Conservation (phyloP, 225 moss, liverwort and hornwort species). For the Physcomitrium patens region DNA sequence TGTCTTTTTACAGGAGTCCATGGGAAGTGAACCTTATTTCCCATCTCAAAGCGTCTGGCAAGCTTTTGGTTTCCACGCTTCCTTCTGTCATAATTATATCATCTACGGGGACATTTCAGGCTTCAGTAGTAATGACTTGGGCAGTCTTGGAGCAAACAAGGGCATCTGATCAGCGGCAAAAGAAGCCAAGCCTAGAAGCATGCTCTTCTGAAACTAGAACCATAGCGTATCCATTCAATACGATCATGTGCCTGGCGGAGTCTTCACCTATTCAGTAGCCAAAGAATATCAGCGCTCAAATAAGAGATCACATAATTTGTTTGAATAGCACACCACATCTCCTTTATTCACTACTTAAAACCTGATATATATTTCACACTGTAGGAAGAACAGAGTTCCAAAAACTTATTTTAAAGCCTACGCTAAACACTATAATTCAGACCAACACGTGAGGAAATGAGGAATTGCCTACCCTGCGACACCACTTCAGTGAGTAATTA, state of each 20-base stretch:
- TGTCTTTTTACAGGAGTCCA: conserved; percentile 36
- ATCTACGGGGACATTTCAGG: conserved; percentile 39
- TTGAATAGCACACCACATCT: not conserved
- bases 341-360: not conserved
- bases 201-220: conserved; percentile 73
- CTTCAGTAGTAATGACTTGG: conserved; percentile 70
- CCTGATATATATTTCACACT: too few relatives aligned
- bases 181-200: conserved; percentile 84
- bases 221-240: conserved; percentile 86
- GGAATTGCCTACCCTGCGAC: not conserved
- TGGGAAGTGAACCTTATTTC: conserved; percentile 52
- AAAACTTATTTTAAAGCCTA: not conserved
- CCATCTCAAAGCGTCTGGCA: conserved; percentile 43
- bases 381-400: not conserved
- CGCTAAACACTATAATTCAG: not conserved
- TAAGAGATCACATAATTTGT: not conserved
- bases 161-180: conserved; percentile 67
- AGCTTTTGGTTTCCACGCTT: conserved; percentile 27
- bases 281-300: conserved; percentile 5
- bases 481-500: not conserved
- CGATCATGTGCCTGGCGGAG: conserved; percentile 56
- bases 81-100: conserved; percentile 39
- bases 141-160: conserved; percentile 86
- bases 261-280: not conserved
- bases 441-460: not conserved